Conservation (phyloP, 495 filamentous ascomycete species). For the Penicillium goetzii region DNA sequence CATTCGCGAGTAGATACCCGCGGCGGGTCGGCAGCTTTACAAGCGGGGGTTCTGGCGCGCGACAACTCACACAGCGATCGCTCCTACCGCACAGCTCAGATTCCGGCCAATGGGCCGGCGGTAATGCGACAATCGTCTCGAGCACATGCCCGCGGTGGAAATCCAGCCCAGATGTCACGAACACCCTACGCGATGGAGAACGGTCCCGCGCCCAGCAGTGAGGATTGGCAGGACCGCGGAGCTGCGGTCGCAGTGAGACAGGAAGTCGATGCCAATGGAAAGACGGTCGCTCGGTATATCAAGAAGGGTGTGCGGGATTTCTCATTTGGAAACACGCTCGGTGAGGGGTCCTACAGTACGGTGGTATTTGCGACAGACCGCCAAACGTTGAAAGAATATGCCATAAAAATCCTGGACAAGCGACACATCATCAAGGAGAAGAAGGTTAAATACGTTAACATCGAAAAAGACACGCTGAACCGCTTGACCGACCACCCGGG, state of each 20-base stretch:
- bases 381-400: slow-evolving; percentile 94
- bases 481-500: slow-evolving; percentile 95
- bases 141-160: slow-evolving; percentile 47
- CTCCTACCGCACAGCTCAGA: slow-evolving; percentile 63
- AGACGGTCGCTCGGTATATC: slow-evolving; percentile 76
- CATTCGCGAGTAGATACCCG: slow-evolving; percentile 63
- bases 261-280: slow-evolving; percentile 82
- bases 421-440: slow-evolving; percentile 99
- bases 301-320: slow-evolving; percentile 99
- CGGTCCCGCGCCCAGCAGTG: slow-evolving; percentile 69
- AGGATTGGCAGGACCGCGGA: slow-evolving; percentile 94
- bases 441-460: slow-evolving; percentile 99
- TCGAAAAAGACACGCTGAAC: slow-evolving; percentile 98
- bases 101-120: slow-evolving; percentile 57
- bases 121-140: slow-evolving; percentile 55
- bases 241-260: slow-evolving; percentile 78
- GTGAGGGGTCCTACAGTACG: slow-evolving; percentile 98
- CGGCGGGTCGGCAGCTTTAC: slow-evolving; percentile 61
- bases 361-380: slow-evolving; percentile 94
- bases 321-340: slow-evolving; percentile 86
- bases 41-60: slow-evolving; percentile 65
- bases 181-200: slow-evolving; percentile 66
- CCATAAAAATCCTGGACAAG: slow-evolving; percentile 98
- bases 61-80: slow-evolving; percentile 74
- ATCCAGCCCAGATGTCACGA: slow-evolving; percentile 59